These are phyloP conservation scores for Penicillium pancosmium DNA, from an alignment of 495 filamentous ascomycete species.

Conservation along the genomic window DNA sequence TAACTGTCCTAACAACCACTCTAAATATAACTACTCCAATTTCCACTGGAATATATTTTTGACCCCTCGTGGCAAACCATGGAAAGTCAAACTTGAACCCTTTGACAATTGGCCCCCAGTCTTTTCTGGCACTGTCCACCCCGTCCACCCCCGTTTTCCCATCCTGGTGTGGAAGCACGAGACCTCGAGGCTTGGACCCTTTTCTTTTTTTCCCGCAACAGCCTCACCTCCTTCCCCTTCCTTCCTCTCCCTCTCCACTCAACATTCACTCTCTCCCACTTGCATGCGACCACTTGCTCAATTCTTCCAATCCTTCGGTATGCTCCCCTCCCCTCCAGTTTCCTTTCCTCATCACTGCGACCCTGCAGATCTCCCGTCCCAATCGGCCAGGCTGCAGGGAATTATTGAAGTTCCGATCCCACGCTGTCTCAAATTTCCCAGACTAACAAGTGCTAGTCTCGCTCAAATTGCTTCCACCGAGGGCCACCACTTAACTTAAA, in stretches of 20 bases:
- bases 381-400: conserved; percentile 7
- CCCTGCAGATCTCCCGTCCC: conserved; percentile 18
- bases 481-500: neutral
- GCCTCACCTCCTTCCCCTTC: neutral
- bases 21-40: too few relatives aligned
- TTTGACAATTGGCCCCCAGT: neutral
- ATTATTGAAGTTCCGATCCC: conserved; percentile 1
- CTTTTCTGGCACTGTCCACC: neutral
- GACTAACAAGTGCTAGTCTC: conserved; percentile 8
- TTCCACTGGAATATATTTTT: too few relatives aligned
- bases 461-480: neutral
- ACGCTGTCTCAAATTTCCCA: conserved; percentile 12
- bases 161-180: conserved; percentile 45
- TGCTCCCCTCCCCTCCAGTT: neutral
- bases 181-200: conserved; percentile 28
- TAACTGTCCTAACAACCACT: too few relatives aligned
- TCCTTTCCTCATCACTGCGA: neutral
- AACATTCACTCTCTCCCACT: neutral
- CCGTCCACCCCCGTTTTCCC: conserved; percentile 21
- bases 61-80: neutral
- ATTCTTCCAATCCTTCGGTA: neutral
- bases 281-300: conserved; percentile 3
- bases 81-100: neutral
- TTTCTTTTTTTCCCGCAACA: neutral
- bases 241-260: neutral